phyloP scores from a whole-genome alignment of 2,329 filamentous ascomycete species.

The Fusarium citri region DNA sequence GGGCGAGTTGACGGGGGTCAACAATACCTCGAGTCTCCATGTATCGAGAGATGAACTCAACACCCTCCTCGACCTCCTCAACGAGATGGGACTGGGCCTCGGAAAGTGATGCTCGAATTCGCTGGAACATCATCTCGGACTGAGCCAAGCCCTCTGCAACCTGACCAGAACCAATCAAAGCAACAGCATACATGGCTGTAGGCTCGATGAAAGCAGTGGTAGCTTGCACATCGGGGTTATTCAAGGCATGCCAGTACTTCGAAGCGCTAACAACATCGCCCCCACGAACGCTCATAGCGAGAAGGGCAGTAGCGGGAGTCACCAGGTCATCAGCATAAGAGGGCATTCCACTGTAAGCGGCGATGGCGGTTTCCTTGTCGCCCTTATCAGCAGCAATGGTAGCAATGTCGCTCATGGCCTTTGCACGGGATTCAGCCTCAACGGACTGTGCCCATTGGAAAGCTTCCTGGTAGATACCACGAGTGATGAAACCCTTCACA shows the following conservation, averaged over 20 bases:
- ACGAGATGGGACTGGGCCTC: conserved; percentile 66
- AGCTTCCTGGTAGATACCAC: conserved; percentile 77
- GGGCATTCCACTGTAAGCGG: conserved; percentile 72
- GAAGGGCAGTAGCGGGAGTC: conserved; percentile 79
- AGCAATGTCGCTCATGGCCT: conserved; percentile 79
- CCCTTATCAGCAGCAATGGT: conserved; percentile 83
- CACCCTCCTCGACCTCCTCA: conserved; percentile 88
- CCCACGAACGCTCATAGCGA: conserved; percentile 86
- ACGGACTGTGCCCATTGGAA: conserved; percentile 77
- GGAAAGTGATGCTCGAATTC: conserved; percentile 74
- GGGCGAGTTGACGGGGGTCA: conserved; percentile 66
- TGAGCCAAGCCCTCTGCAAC: conserved; percentile 83
- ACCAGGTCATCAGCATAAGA: conserved; percentile 61
- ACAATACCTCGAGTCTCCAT: conserved; percentile 67
- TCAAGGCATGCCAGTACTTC: conserved; percentile 83
- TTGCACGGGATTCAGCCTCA: conserved; percentile 66
- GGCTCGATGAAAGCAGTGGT: conserved; percentile 82
- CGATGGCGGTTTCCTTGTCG: conserved; percentile 73
- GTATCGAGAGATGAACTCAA: conserved; percentile 73
- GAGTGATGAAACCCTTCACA: conserved; percentile 79
- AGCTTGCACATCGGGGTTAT: conserved; percentile 68
- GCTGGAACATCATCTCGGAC: conserved; percentile 86
- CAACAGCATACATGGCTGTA: conserved; percentile 89
- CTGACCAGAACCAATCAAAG: conserved; percentile 86
- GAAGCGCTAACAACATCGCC: conserved; percentile 83